Percentiles rank a stretch among this genome's conserved stretches.
Evolutionary conservation across 2,329 filamentous ascomycete genomes (phyloP).

Genomic region (Plectosphaerella sp.): DNA sequence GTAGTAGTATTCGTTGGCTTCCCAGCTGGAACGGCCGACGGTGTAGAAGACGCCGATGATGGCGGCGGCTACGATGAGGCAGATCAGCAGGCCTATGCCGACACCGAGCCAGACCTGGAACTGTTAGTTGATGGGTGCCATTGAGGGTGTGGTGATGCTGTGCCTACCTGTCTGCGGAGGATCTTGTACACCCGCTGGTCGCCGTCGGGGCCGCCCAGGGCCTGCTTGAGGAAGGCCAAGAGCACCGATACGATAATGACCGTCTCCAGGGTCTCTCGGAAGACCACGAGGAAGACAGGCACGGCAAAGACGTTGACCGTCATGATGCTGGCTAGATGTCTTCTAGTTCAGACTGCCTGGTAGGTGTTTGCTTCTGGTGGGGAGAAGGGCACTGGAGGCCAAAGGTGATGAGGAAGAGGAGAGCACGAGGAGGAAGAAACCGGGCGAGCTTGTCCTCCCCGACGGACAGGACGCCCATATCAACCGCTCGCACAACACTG

Average conservation of each 20-base stretch:
- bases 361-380: neutral
- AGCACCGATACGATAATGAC: constrained; percentile 85
- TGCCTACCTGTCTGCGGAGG: constrained; percentile 55
- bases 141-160: neutral
- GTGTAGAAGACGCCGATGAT: constrained; percentile 69
- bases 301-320: constrained; percentile 70
- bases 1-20: constrained; percentile 68
- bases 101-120: constrained; percentile 58
- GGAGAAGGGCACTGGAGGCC: neutral
- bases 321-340: constrained; percentile 28
- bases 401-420: neutral
- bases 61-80: constrained; percentile 56
- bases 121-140: neutral
- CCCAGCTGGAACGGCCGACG: constrained; percentile 62
- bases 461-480: too few species aligned
- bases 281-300: constrained; percentile 85
- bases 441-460: neutral
- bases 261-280: constrained; percentile 79
- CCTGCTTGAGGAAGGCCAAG: constrained; percentile 80
- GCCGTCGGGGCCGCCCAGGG: constrained; percentile 58
- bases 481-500: too few species aligned
- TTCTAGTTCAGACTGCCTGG: too few species aligned
- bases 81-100: constrained; percentile 52
- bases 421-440: neutral
- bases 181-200: constrained; percentile 63